Percentiles rank a stretch among this genome's conserved stretches.
phyloP scores from a whole-genome alignment of 1,284 basidiomycete species.

The Cutaneotrichosporon curvatum region DNA sequence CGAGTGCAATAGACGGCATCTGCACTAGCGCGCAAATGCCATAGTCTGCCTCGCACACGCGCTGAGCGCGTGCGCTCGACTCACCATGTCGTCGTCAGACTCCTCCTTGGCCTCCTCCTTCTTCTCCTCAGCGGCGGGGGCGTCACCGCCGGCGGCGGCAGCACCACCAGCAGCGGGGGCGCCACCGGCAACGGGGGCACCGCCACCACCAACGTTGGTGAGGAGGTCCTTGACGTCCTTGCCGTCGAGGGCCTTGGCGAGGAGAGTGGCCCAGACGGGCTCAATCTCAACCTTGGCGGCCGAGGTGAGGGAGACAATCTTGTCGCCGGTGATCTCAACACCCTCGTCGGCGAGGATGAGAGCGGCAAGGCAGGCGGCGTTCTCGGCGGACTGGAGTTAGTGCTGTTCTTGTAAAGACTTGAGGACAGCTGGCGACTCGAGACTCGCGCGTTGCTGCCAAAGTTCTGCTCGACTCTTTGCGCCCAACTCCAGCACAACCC shows the following conservation, averaged over 20 bases:
- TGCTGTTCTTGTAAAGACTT: not conserved
- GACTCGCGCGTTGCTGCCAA: not conserved
- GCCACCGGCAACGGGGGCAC: conserved; percentile 61
- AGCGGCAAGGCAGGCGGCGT: conserved; percentile 61
- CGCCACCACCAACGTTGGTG: conserved; percentile 83
- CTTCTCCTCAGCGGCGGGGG: conserved; percentile 63
- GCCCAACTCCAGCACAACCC: no score
- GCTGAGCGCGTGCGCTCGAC: conserved; percentile 31
- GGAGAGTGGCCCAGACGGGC: conserved; percentile 93
- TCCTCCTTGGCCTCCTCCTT: conserved; percentile 70
- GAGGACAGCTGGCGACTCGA: not conserved
- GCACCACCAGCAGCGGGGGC: conserved; percentile 52
- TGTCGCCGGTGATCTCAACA: conserved; percentile 92
- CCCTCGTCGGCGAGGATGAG: conserved; percentile 74
- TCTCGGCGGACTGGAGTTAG: conserved; percentile 51
- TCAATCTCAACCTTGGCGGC: conserved; percentile 85
- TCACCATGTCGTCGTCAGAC: conserved; percentile 86
- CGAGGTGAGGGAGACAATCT: conserved; percentile 72
- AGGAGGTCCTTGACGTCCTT: conserved; percentile 95
- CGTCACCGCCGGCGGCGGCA: conserved; percentile 57
- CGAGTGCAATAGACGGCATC: not conserved
- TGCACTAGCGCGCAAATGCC: no score
- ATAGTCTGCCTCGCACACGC: no score
- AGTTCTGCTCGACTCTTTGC: no score
- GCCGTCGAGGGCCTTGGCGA: conserved; percentile 96